Evolutionary conservation across 2,329 filamentous ascomycete species (phyloP).

Genomic region (Aspergillus ochraceus): DNA sequence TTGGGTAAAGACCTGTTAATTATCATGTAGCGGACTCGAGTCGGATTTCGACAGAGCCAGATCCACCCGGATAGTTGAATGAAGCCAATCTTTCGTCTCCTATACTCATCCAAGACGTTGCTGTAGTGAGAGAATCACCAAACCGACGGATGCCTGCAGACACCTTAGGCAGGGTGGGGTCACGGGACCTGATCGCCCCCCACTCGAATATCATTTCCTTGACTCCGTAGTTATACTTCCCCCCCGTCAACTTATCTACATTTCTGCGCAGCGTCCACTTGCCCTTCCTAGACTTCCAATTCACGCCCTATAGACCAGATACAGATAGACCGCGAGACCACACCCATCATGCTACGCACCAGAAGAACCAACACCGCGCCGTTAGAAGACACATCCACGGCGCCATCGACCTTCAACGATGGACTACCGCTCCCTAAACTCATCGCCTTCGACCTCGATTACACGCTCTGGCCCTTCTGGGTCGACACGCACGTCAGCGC

Average conservation of each 20-base stretch:
- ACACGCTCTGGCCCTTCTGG: slow-evolving; percentile 99
- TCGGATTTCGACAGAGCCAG: neutral
- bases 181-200: neutral
- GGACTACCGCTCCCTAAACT: slow-evolving; percentile 74
- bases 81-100: neutral
- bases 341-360: slow-evolving; percentile 31
- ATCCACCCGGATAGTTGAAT: neutral
- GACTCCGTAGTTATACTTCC: too few species aligned
- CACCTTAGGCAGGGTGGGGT: neutral
- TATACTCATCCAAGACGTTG: neutral
- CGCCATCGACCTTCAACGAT: slow-evolving; percentile 61
- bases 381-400: slow-evolving; percentile 37
- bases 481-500: slow-evolving; percentile 86
- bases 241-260: too few species aligned
- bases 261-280: too few species aligned
- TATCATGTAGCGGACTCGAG: neutral
- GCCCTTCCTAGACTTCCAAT: too few species aligned
- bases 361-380: slow-evolving; percentile 37
- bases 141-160: neutral
- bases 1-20: neutral
- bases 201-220: too few species aligned
- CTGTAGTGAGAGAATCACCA: neutral
- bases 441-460: slow-evolving; percentile 93
- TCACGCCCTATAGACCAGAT: neutral
- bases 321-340: neutral